phyloP scores from a whole-genome alignment of 257 asterid genomes.

The Nicotiana noctiflora region DNA sequence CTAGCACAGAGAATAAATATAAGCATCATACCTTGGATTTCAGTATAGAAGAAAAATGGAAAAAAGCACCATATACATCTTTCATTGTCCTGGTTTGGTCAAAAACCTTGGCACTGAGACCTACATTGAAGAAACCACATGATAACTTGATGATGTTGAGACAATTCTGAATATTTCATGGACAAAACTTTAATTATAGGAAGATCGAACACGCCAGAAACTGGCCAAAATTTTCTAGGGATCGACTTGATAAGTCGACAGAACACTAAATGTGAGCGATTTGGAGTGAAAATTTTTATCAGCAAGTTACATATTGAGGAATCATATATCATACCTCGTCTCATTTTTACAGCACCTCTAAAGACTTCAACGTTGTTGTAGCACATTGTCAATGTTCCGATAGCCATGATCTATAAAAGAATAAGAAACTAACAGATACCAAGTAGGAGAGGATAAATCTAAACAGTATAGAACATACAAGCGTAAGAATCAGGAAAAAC shows the following conservation, averaged over 20 bases:
- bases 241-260: not conserved
- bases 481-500: no score
- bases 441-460: not conserved
- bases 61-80: slow-evolving; percentile 87
- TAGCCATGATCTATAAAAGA: slow-evolving; percentile 69
- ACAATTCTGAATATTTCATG: not conserved
- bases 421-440: not conserved
- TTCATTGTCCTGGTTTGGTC: slow-evolving; percentile 64
- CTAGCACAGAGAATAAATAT: not conserved
- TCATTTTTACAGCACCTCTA: slow-evolving; percentile 88
- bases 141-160: not conserved
- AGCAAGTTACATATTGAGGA: not conserved
- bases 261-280: not conserved
- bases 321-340: slow-evolving; percentile 62
- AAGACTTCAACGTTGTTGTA: slow-evolving; percentile 84
- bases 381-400: slow-evolving; percentile 82
- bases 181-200: no score
- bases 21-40: slow-evolving; percentile 58
- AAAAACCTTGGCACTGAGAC: slow-evolving; percentile 82
- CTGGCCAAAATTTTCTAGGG: not conserved
- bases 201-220: not conserved
- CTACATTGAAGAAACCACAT: slow-evolving; percentile 28
- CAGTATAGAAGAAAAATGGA: slow-evolving; percentile 70
- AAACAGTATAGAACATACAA: not conserved
- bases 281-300: not conserved